phyloP scores from a whole-genome alignment of 2,329 filamentous ascomycete species.

The Elsinoe necatrix region DNA sequence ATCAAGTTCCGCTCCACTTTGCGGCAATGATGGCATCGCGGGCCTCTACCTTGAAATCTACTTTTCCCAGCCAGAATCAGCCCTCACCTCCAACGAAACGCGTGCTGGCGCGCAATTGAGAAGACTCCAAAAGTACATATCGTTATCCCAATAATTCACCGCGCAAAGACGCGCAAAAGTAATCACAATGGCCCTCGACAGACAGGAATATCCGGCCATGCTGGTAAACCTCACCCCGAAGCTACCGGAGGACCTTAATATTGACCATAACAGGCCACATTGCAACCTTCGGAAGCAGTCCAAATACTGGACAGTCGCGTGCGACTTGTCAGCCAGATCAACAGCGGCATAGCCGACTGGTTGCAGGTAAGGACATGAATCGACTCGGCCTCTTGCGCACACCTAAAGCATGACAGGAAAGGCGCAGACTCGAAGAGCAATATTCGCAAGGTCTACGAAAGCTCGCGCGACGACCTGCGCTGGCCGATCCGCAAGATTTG shows the following conservation, averaged over 20 bases:
- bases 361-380: conserved; percentile 56
- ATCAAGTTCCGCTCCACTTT: not conserved
- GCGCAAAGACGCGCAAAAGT: not conserved
- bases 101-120: conserved; percentile 12
- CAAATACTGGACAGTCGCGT: conserved; percentile 77
- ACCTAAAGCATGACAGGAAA: conserved; percentile 54
- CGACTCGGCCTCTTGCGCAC: not conserved
- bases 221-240: conserved; percentile 57
- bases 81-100: not conserved
- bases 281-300: conserved; percentile 76
- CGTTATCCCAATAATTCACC: not conserved
- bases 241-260: conserved; percentile 2
- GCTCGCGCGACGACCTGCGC: conserved; percentile 64
- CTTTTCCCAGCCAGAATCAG: not conserved
- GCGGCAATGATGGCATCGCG: conserved; percentile 1
- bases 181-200: conserved; percentile 37
- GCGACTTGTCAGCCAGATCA: conserved; percentile 75
- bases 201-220: conserved; percentile 87
- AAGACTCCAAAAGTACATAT: not conserved
- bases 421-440: conserved; percentile 80
- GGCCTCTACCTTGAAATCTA: not conserved
- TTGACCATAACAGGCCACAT: conserved; percentile 51
- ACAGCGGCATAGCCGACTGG: conserved; percentile 91
- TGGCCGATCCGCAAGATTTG: conserved; percentile 69
- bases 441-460: conserved; percentile 78